Conservation (phyloP, 345 rosid species). For the Pelargonium nanum region DNA sequence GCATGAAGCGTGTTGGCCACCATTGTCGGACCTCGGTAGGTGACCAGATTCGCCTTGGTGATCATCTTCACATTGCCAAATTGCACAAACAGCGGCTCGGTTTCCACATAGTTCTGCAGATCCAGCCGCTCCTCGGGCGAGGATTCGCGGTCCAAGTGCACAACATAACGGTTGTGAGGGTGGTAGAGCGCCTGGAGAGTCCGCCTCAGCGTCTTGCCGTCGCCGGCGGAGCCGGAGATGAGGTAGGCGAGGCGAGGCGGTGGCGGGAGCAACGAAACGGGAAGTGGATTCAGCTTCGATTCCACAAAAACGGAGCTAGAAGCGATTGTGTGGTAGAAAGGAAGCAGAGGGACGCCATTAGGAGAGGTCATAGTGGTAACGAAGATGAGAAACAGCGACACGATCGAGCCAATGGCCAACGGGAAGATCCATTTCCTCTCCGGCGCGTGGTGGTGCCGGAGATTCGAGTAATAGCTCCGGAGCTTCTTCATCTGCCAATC, state of each 20-base stretch:
- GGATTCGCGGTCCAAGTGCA: constrained; percentile 71
- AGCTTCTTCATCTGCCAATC: constrained; percentile 57
- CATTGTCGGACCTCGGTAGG: constrained; percentile 96
- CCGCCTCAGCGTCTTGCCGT: constrained; percentile 55
- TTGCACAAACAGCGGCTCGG: constrained; percentile 32
- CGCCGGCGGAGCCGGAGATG: constrained; percentile 75
- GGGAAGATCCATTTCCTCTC: constrained; percentile 76
- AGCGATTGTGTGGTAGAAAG: constrained; percentile 32
- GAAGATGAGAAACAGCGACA: constrained; percentile 43
- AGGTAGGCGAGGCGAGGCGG: constrained; percentile 80
- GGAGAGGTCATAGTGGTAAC: constrained; percentile 50
- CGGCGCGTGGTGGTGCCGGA: constrained; percentile 44
- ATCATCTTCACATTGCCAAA: constrained; percentile 75
- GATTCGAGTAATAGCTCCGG: constrained; percentile 51
- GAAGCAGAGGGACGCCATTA: constrained; percentile 39
- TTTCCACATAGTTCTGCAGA: constrained; percentile 48
- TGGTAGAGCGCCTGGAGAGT: constrained; percentile 77
- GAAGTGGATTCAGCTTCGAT: constrained; percentile 50
- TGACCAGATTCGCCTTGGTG: constrained; percentile 74
- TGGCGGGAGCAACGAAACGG: constrained; percentile 48
- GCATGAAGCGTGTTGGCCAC: constrained; percentile 96
- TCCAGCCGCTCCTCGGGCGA: constrained; percentile 61
- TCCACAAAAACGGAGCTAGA: constrained; percentile 60
- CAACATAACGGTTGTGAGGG: constrained; percentile 65
- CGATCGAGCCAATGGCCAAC: constrained; percentile 48